Evolutionary conservation across 108 stramenopile genomes (phyloP).

Genomic region (Schizochytrium sp.): DNA sequence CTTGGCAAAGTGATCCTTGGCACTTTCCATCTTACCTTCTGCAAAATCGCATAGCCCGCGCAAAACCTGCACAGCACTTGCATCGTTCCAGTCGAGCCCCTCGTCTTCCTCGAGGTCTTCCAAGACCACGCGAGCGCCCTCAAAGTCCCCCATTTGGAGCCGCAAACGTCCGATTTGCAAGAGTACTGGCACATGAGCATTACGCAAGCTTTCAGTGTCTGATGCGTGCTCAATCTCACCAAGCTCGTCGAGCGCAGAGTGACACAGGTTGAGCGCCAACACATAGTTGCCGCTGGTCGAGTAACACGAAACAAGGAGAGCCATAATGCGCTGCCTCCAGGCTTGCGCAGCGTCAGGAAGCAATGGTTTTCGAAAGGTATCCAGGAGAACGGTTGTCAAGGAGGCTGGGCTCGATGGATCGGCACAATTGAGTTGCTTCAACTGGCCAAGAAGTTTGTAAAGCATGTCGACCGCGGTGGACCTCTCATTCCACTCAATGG

Average conservation of each 20-base stretch:
- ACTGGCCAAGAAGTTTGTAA: not conserved
- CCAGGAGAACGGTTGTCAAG: not conserved
- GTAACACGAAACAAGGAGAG: not conserved
- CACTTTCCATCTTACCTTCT: not conserved
- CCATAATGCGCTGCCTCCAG: not conserved
- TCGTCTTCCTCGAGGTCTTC: not conserved
- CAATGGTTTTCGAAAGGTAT: not conserved
- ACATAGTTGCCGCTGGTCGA: not conserved
- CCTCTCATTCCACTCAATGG: slow-evolving; percentile 5
- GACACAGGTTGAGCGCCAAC: not conserved
- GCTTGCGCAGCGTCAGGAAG: not conserved
- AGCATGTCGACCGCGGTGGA: slow-evolving; percentile 17
- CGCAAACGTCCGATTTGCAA: not conserved
- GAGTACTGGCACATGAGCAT: not conserved
- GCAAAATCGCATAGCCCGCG: not conserved
- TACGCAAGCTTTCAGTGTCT: not conserved
- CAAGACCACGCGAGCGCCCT: not conserved
- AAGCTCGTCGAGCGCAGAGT: not conserved
- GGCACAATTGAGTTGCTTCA: not conserved
- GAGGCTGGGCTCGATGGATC: too few relatives aligned
- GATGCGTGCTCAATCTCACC: not conserved
- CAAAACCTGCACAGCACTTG: not conserved
- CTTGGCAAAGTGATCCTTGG: not conserved
- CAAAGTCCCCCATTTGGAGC: not conserved
- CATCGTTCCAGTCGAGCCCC: not conserved